phyloP scores from a whole-genome alignment of 192 early-diverging fungal genomes.

The Backusella morwellensis region DNA sequence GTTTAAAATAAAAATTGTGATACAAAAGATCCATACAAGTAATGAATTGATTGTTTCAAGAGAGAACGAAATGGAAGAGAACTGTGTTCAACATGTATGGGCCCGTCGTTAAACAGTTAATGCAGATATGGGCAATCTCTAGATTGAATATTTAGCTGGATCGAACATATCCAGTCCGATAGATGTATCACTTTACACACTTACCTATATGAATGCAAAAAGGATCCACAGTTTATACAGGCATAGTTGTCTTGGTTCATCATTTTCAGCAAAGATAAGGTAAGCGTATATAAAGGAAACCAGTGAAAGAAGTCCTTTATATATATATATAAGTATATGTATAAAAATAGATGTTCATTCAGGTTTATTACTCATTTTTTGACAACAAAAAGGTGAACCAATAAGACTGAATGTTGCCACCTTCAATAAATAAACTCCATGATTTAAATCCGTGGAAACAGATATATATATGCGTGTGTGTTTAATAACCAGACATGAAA shows the following conservation, averaged over 20 bases:
- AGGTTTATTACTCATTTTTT: no score
- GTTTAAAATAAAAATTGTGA: neutral
- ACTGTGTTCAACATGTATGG: neutral
- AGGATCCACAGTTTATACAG: neutral
- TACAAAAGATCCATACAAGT: neutral
- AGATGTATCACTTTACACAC: neutral
- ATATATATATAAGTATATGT: no score
- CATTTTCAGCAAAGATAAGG: neutral
- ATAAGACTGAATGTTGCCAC: no score
- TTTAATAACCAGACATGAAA: neutral
- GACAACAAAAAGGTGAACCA: no score
- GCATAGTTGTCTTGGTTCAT: neutral
- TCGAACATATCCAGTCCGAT: no score
- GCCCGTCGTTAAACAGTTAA: neutral
- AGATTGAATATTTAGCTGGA: neutral
- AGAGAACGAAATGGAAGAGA: neutral
- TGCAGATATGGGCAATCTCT: neutral
- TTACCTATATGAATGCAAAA: neutral
- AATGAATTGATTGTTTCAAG: neutral
- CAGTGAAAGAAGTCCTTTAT: no score
- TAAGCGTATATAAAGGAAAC: no score
- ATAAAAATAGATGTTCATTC: no score
- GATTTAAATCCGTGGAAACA: no score
- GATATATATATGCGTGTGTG: no score
- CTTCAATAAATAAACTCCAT: no score